A percentile compares a stretch with the other conserved stretches of the same genome.
phyloP scores from a whole-genome alignment of 164 flowering plant species.

The Paratinospora sagittata region DNA sequence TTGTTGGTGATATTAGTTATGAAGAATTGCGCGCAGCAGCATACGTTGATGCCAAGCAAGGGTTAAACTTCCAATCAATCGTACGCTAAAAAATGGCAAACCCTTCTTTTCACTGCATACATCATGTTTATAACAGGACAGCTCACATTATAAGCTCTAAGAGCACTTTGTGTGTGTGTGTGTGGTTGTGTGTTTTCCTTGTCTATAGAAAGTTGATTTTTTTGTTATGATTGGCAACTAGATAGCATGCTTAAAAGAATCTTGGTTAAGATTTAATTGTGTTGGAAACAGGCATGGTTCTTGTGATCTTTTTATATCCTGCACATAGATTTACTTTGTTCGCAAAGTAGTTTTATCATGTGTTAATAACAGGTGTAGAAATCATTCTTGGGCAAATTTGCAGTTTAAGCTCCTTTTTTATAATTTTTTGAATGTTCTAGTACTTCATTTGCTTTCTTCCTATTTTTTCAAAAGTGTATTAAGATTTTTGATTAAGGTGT shows the following conservation, averaged over 20 bases:
- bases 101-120: not conserved
- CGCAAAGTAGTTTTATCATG: not conserved
- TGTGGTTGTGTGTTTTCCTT: too few relatives aligned
- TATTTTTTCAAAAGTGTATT: too few relatives aligned
- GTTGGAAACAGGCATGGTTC: too few relatives aligned
- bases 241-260: not conserved
- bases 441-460: too few relatives aligned
- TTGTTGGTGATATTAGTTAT: slow-evolving; percentile 77
- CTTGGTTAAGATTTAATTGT: not conserved
- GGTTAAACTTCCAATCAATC: slow-evolving; percentile 58
- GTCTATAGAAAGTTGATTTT: not conserved
- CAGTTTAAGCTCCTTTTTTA: too few relatives aligned
- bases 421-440: too few relatives aligned
- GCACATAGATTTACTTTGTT: not conserved
- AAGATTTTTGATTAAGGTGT: too few relatives aligned
- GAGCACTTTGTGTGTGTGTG: not conserved
- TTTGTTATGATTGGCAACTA: not conserved
- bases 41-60: slow-evolving; percentile 74
- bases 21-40: slow-evolving; percentile 86
- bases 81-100: slow-evolving; percentile 40
- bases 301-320: too few relatives aligned
- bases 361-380: not conserved
- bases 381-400: too few relatives aligned
- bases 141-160: not conserved
- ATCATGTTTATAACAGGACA: not conserved